Base-by-base conservation (phyloP, 306 rosid genomes). In the Delonix regia region DNA sequence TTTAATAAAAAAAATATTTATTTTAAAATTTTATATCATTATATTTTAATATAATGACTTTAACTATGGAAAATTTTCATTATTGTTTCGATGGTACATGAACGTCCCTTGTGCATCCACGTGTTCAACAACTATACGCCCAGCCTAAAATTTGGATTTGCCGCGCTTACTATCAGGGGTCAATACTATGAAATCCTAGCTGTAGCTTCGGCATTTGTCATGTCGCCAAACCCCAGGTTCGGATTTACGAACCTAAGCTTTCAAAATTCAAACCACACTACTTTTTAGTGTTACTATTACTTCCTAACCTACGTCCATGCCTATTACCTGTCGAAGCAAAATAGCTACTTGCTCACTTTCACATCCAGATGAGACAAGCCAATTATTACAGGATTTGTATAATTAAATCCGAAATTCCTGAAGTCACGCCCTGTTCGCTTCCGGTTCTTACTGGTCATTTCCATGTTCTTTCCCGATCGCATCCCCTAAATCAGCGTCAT, bases 101-200 rank as follows among this genome's bases (percentile, higher is more conserved):
- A 68, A 60, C 14, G 34, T 18, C 56, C 25, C 3, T 4, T 6
- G 4, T 1, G 25, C 3, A 38, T 12, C 34, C 87, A 87, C 90
- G 91, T 83, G 94, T 76, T 34, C 0, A 7, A 28, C 39, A 18
- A 8, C n/a, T 1, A 78, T 56, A 15, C 15, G 84, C 0, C 14
- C 0, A 18, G 4, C 14, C 78, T 62, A 74, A 88, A 88, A 84
- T 87, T 92, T 85, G 87, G 78, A 88, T 92, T 94, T 94, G 99
- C 95, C 97, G 99, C 97, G 99, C 97, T 70, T 44, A 3, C 30
- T 70, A n/a, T 39, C 57, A 16, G 6, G 45, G 27, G 57, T 45
- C 77, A 82, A 78, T 48, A 65, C 44, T 79, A 75, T 38, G 38
- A 67, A 59, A 68, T 36, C 77, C 79, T 47, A 78, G 83, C 78